phyloP scores from a whole-genome alignment of 805 yeast genomes.

The Kodamaea kaohsiungensis region DNA sequence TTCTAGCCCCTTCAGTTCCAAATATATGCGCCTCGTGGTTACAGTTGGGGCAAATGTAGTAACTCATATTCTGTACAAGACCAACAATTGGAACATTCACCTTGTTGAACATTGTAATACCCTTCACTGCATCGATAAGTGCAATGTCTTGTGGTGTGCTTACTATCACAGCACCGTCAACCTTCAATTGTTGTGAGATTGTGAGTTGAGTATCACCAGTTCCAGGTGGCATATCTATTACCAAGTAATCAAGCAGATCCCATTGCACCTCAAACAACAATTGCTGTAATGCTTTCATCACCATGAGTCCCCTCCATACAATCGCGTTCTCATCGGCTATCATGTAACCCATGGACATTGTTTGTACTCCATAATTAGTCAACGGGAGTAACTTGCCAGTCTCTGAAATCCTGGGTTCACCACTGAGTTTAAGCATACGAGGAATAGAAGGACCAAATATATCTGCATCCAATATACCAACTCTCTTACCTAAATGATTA shows the following conservation, averaged over 20 bases:
- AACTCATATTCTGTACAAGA: slow-evolving; percentile 81
- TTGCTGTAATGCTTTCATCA: slow-evolving; percentile 84
- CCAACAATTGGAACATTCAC: slow-evolving; percentile 75
- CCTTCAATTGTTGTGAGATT: slow-evolving; percentile 71
- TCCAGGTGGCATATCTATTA: slow-evolving; percentile 89
- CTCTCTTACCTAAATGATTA: slow-evolving; percentile 50
- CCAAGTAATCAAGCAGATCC: slow-evolving; percentile 64
- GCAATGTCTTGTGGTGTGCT: slow-evolving; percentile 89
- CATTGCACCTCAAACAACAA: slow-evolving; percentile 81
- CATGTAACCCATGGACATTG: slow-evolving; percentile 90
- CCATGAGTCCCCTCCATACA: slow-evolving; percentile 87
- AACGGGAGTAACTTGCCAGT: slow-evolving; percentile 64
- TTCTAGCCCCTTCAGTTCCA: slow-evolving; percentile 60
- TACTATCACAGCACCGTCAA: slow-evolving; percentile 80
- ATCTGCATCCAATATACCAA: slow-evolving; percentile 78
- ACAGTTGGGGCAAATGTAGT: slow-evolving; percentile 74
- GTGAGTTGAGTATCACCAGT: slow-evolving; percentile 88
- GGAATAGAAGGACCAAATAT: slow-evolving; percentile 87
- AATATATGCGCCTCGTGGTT: slow-evolving; percentile 71
- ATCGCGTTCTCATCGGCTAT: slow-evolving; percentile 66
- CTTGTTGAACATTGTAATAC: slow-evolving; percentile 74
- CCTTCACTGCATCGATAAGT: slow-evolving; percentile 74
- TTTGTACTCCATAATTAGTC: slow-evolving; percentile 70
- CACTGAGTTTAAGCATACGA: slow-evolving; percentile 61
- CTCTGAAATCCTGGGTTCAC: slow-evolving; percentile 62